A percentile compares a stretch with the other conserved stretches of the same genome.
phyloP scores from a whole-genome alignment of 345 rosid species.

The Arabidopsis arenosa region DNA sequence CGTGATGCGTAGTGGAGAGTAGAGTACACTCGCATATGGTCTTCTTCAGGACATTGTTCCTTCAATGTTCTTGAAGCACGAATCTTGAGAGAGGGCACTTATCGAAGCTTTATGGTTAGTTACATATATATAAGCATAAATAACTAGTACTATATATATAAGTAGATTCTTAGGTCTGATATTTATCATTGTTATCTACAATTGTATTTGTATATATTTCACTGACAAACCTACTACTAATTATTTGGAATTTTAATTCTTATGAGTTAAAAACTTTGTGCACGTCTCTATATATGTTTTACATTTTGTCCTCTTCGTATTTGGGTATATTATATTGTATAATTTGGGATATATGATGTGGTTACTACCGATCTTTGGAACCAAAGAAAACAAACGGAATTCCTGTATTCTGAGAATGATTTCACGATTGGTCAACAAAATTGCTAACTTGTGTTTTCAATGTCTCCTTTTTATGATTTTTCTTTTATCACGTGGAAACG shows the following conservation, averaged over 20 bases:
- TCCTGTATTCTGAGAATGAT: too few species aligned
- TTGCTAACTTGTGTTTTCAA: too few species aligned
- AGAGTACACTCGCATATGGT: conserved; percentile 14
- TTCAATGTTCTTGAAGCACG: conserved; percentile 41
- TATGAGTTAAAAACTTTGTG: background rate
- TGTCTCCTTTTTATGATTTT: too few species aligned
- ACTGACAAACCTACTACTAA: background rate
- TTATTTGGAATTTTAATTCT: conserved; percentile 19
- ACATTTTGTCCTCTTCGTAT: background rate
- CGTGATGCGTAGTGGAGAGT: too few species aligned
- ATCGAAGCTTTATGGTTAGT: conserved; percentile 4
- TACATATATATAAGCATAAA: conserved; percentile 5
- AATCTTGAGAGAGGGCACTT: conserved; percentile 26
- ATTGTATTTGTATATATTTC: conserved; percentile 10
- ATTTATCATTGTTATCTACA: background rate
- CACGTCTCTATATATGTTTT: too few species aligned
- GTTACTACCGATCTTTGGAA: too few species aligned
- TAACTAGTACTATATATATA: background rate
- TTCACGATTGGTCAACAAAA: too few species aligned
- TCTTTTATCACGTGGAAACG: too few species aligned
- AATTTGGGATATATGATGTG: too few species aligned
- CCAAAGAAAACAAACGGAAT: too few species aligned
- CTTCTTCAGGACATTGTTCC: conserved; percentile 48
- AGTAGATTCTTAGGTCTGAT: background rate
- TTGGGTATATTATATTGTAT: too few species aligned